Percentiles rank a stretch among this genome's conserved stretches.
These are phyloP conservation scores for Clavispora carvajalis DNA, from an alignment of 805 yeast genomes.

Conservation along the genomic window DNA sequence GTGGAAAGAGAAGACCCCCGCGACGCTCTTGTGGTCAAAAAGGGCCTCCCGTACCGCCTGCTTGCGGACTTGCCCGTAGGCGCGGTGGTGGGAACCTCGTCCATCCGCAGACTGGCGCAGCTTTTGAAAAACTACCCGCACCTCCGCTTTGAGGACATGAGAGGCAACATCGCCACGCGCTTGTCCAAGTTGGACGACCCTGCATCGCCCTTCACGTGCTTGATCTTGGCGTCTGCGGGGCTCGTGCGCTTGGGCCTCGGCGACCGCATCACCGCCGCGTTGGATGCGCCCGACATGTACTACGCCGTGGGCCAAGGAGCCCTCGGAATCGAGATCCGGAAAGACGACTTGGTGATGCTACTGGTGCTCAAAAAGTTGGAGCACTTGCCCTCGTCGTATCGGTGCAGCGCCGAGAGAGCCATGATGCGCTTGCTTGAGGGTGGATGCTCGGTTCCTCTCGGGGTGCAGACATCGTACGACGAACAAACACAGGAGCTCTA, in stretches of 20 bases:
- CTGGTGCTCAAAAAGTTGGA: slow-evolving; percentile 60
- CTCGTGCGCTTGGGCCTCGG: slow-evolving; percentile 66
- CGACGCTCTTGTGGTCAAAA: slow-evolving; percentile 80
- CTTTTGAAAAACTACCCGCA: slow-evolving; percentile 72
- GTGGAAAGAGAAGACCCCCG: slow-evolving; percentile 86
- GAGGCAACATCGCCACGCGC: slow-evolving; percentile 80
- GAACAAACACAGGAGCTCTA: slow-evolving; percentile 38
- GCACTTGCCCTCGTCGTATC: slow-evolving; percentile 57
- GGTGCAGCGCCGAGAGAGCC: slow-evolving; percentile 86
- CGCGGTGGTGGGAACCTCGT: slow-evolving; percentile 88
- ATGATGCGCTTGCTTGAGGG: slow-evolving; percentile 88
- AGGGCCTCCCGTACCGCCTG: slow-evolving; percentile 54
- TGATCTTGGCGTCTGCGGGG: slow-evolving; percentile 91
- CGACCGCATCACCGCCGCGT: slow-evolving; percentile 66
- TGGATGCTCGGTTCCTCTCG: slow-evolving; percentile 97
- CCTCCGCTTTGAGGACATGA: slow-evolving; percentile 71
- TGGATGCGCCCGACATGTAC: slow-evolving; percentile 76
- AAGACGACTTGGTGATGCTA: slow-evolving; percentile 54
- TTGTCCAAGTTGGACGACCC: slow-evolving; percentile 73
- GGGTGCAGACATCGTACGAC: slow-evolving; percentile 64
- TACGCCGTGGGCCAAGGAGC: slow-evolving; percentile 99
- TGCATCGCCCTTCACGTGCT: slow-evolving; percentile 59
- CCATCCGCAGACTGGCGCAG: slow-evolving; percentile 91
- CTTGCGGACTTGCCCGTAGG: slow-evolving; percentile 79
- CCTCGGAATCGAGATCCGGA: slow-evolving; percentile 82